Evolutionary conservation across 495 filamentous ascomycete genomes (phyloP).

Genomic region (Podospora appendiculata): DNA sequence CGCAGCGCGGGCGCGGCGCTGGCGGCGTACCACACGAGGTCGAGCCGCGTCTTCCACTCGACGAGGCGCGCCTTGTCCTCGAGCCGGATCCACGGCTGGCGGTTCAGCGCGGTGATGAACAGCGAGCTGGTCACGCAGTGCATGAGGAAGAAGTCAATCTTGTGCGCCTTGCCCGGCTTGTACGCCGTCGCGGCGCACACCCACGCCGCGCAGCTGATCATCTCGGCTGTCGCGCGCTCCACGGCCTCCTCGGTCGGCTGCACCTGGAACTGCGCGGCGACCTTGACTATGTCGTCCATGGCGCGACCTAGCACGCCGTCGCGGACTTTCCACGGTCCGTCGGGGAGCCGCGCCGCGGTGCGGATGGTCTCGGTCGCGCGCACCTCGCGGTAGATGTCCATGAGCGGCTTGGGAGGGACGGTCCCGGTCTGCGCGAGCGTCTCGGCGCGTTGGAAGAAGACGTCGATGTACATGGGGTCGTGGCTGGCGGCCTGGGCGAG

Average conservation of each 20-base stretch:
- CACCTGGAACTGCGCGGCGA: slow-evolving; percentile 17
- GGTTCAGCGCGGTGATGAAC: slow-evolving; percentile 20
- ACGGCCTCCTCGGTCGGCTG: slow-evolving; percentile 14
- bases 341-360: slow-evolving; percentile 9
- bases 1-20: slow-evolving; percentile 13
- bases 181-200: slow-evolving; percentile 17
- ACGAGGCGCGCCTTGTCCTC: slow-evolving; percentile 22
- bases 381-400: slow-evolving; percentile 11
- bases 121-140: slow-evolving; percentile 29
- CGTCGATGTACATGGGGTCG: slow-evolving; percentile 12
- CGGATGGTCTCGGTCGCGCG: slow-evolving; percentile 13
- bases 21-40: slow-evolving; percentile 30
- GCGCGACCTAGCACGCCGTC: slow-evolving; percentile 22
- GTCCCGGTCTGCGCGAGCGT: slow-evolving; percentile 26
- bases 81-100: slow-evolving; percentile 21
- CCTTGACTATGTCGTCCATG: slow-evolving; percentile 12
- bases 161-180: slow-evolving; percentile 17
- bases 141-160: slow-evolving; percentile 38
- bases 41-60: slow-evolving; percentile 30
- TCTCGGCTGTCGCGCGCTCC: slow-evolving; percentile 22
- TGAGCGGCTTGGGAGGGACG: neutral
- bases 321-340: slow-evolving; percentile 10
- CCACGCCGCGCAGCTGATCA: slow-evolving; percentile 19
- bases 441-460: slow-evolving; percentile 10
- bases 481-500: slow-evolving; percentile 31